phyloP scores from a whole-genome alignment of 768 basidiomycete genomes.

The Rubroboletus satanas region DNA sequence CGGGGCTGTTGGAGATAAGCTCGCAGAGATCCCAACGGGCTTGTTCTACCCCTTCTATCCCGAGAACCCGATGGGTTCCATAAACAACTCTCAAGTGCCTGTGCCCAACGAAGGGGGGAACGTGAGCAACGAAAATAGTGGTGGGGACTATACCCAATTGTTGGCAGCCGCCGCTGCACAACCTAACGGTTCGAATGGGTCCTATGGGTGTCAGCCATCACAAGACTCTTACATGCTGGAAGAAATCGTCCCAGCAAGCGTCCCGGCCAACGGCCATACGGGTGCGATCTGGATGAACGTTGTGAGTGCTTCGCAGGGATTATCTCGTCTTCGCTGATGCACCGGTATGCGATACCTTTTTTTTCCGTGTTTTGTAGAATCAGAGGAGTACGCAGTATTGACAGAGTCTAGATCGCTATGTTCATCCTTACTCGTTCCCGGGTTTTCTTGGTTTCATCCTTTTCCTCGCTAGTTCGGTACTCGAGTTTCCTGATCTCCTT shows the following conservation, averaged over 20 bases:
- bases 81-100: constrained; percentile 13
- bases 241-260: constrained; percentile 48
- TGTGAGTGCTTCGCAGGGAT: constrained; percentile 36
- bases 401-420: constrained; percentile 7
- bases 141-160: constrained; percentile 48
- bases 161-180: constrained; percentile 58
- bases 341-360: constrained; percentile 12
- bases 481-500: background rate
- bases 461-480: constrained; percentile 4
- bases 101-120: constrained; percentile 20
- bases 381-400: constrained; percentile 25
- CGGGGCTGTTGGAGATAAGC: constrained; percentile 29
- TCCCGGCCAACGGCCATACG: constrained; percentile 29
- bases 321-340: constrained; percentile 32
- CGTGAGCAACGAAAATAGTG: constrained; percentile 13
- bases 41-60: constrained; percentile 81
- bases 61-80: constrained; percentile 40
- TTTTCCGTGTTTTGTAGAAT: constrained; percentile 13
- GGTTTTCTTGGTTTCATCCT: constrained; percentile 1
- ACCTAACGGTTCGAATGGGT: constrained; percentile 47
- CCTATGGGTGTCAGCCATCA: constrained; percentile 51
- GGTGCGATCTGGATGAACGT: constrained; percentile 42
- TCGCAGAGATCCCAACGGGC: constrained; percentile 64
- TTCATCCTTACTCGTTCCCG: background rate
- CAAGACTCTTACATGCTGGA: constrained; percentile 69